phyloP scores from a whole-genome alignment of 1,284 basidiomycete species.

The Anthracocystis walkeri region DNA sequence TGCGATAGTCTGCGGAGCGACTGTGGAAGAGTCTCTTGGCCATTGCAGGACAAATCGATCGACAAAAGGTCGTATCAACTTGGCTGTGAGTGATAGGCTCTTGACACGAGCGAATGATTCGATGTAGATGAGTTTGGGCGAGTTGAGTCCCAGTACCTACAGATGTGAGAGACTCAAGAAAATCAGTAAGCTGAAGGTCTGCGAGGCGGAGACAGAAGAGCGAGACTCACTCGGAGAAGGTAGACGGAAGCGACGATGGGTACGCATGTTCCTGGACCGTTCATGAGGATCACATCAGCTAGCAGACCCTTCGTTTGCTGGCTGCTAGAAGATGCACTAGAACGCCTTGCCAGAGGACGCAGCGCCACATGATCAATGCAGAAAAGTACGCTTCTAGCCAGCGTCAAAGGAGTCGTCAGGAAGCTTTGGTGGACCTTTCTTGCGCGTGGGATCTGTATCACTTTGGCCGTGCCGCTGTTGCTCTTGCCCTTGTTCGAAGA shows the following conservation, averaged over 20 bases:
- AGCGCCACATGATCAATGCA: slow-evolving; percentile 52
- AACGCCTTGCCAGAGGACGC: slow-evolving; percentile 17
- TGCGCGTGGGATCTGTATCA: slow-evolving; percentile 79
- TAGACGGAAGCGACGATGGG: slow-evolving; percentile 81
- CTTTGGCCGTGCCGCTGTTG: slow-evolving; percentile 9
- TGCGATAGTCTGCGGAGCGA: background rate
- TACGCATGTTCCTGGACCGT: slow-evolving; percentile 95
- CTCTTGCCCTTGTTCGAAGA: background rate
- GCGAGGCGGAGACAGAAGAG: too few species aligned
- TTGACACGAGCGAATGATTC: slow-evolving; percentile 93
- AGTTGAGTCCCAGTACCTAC: slow-evolving; percentile 80
- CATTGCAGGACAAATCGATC: slow-evolving; percentile 77
- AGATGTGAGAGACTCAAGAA: background rate
- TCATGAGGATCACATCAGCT: slow-evolving; percentile 85
- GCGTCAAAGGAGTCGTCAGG: slow-evolving; percentile 52
- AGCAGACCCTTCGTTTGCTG: slow-evolving; percentile 1
- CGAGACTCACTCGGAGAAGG: slow-evolving; percentile 78
- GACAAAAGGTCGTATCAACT: slow-evolving; percentile 81
- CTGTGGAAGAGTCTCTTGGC: slow-evolving; percentile 63
- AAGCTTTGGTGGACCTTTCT: slow-evolving; percentile 72
- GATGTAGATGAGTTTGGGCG: slow-evolving; percentile 85
- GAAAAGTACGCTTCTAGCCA: slow-evolving; percentile 39
- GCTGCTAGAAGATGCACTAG: background rate
- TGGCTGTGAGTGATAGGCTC: slow-evolving; percentile 85
- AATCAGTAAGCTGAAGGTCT: background rate